phyloP scores from a whole-genome alignment of 2,329 filamentous ascomycete genomes.

The Phialophora tarda region DNA sequence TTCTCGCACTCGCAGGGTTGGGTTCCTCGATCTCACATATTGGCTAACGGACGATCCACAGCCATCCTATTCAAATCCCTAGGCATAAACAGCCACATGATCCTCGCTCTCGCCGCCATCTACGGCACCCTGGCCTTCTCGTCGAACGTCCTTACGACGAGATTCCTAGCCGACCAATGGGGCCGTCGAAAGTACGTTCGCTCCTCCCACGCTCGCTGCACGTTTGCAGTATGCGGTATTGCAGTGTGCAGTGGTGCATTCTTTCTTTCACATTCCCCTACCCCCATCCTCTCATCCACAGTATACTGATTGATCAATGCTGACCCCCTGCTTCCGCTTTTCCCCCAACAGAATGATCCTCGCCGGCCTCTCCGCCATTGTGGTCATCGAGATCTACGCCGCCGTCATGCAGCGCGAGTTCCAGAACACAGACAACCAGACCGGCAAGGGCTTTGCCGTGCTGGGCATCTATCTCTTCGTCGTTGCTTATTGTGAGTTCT shows the following conservation, averaged over 20 bases:
- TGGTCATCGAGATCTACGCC: conserved; percentile 64
- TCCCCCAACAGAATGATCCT: conserved; percentile 60
- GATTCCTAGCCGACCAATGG: conserved; percentile 63
- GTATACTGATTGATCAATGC: conserved; percentile 7
- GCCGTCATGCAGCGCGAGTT: conserved; percentile 65
- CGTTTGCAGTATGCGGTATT: too few species aligned
- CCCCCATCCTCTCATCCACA: conserved; percentile 27
- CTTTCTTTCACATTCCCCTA: not conserved
- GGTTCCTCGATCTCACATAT: not conserved
- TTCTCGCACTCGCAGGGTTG: not conserved
- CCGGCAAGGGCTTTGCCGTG: conserved; percentile 66
- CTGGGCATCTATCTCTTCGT: conserved; percentile 66
- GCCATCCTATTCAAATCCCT: conserved; percentile 74
- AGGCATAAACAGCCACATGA: conserved; percentile 54
- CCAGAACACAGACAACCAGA: conserved; percentile 59
- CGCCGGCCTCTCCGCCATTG: conserved; percentile 57
- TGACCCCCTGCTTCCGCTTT: not conserved
- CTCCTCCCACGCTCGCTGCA: conserved; percentile 36
- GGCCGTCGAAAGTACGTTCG: conserved; percentile 56
- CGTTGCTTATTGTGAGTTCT: conserved; percentile 57
- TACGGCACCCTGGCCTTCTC: conserved; percentile 92
- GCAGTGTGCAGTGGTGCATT: not conserved
- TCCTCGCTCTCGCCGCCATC: conserved; percentile 76
- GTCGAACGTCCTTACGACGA: conserved; percentile 66
- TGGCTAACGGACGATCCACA: conserved; percentile 46